phyloP scores from a whole-genome alignment of 352 stramenopile species.

The Plasmopara viticola region DNA sequence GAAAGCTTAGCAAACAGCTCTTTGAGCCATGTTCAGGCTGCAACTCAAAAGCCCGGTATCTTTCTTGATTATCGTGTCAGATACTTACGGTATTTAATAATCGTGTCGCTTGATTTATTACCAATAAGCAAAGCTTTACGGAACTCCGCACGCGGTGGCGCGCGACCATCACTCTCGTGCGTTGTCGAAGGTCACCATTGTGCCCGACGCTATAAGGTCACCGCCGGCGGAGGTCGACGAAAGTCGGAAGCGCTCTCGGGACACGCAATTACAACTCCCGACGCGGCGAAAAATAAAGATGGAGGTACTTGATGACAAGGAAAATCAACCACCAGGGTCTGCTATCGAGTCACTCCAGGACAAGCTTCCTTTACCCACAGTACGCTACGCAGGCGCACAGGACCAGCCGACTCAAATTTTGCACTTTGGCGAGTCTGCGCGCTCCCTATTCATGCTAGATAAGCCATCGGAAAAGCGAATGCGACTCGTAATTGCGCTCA shows the following conservation, averaged over 20 bases:
- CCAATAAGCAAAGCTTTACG: conserved; percentile 1
- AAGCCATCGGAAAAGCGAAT: conserved; percentile 35
- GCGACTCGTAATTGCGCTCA: conserved; percentile 42
- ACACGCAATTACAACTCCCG: conserved; percentile 16
- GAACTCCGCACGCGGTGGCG: conserved; percentile 3
- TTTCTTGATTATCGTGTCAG: no score
- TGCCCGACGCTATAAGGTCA: conserved; percentile 4
- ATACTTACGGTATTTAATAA: not conserved
- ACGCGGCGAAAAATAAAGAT: conserved; percentile 27
- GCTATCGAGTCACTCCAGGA: conserved; percentile 10
- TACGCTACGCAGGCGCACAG: conserved; percentile 10
- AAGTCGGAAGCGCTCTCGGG: conserved; percentile 30
- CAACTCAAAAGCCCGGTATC: no score
- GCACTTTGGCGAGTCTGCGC: conserved; percentile 57
- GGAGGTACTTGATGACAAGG: conserved; percentile 29
- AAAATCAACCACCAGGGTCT: conserved; percentile 29
- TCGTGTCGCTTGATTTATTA: not conserved
- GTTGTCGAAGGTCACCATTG: conserved; percentile 8
- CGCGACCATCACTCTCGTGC: conserved; percentile 14
- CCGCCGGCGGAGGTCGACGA: conserved; percentile 1
- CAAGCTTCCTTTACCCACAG: conserved; percentile 15
- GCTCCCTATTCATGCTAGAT: conserved; percentile 54
- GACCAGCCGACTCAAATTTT: conserved; percentile 16
- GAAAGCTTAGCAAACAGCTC: no score
- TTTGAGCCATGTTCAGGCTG: no score